Evolutionary conservation across 164 flowering plant genomes (phyloP).

Genomic region (Taxillus chinensis): DNA sequence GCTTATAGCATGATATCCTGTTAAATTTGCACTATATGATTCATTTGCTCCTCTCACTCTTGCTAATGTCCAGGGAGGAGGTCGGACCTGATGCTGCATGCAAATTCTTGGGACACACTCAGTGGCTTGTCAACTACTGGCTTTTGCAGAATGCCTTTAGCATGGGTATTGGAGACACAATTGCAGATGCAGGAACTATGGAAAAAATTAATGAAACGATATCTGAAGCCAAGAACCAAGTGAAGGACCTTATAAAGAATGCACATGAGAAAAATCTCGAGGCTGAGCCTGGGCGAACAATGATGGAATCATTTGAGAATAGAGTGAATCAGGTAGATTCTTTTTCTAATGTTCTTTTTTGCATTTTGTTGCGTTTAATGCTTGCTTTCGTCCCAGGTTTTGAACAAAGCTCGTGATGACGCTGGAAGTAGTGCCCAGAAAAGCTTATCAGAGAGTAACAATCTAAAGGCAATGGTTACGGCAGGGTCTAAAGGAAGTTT

Average conservation of each 20-base stretch:
- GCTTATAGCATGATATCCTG: not conserved
- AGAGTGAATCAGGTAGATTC: conserved; percentile 80
- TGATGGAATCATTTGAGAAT: conserved; percentile 97
- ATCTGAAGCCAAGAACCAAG: conserved; percentile 72
- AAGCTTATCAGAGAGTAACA: conserved; percentile 93
- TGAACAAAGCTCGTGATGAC: conserved; percentile 99
- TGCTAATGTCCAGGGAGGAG: conserved; percentile 67
- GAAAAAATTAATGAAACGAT: conserved; percentile 92
- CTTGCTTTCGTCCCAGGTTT: conserved; percentile 36
- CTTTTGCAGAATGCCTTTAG: conserved; percentile 88
- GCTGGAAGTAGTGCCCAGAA: conserved; percentile 99
- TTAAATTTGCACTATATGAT: not conserved
- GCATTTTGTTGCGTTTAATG: not conserved
- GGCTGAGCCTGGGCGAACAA: conserved; percentile 94
- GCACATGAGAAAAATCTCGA: conserved; percentile 68
- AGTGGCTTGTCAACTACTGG: conserved; percentile 99
- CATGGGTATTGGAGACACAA: conserved; percentile 97
- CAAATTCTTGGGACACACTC: conserved; percentile 94
- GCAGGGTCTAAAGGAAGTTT: conserved; percentile 99
- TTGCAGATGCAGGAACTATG: conserved; percentile 95
- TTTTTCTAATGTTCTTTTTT: not conserved
- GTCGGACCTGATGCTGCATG: conserved; percentile 99
- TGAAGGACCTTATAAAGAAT: conserved; percentile 69
- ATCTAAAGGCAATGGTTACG: conserved; percentile 98
- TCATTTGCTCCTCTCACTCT: conserved; percentile 3